Conservation (phyloP, 768 basidiomycete genomes). For the Podaxis sp. region DNA sequence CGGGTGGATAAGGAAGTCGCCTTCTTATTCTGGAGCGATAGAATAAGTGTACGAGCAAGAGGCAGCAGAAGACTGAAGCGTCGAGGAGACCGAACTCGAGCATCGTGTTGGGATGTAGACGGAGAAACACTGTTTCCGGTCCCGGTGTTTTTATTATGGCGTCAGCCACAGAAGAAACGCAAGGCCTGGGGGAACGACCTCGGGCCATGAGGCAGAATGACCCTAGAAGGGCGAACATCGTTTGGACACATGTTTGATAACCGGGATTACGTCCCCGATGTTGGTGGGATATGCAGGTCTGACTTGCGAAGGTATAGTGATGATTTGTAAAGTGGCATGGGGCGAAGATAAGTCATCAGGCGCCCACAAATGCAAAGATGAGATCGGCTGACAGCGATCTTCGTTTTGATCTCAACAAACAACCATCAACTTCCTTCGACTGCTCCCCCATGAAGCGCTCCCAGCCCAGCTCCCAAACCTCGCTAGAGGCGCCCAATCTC, state of each 20-base stretch:
- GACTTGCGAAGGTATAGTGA: not conserved
- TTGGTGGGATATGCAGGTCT: not conserved
- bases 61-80: not conserved
- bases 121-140: not conserved
- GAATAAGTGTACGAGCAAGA: not conserved
- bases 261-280: not conserved
- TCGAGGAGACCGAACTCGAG: not conserved
- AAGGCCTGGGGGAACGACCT: no score
- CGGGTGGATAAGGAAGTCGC: constrained; percentile 21
- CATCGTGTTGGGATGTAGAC: not conserved
- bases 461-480: not conserved
- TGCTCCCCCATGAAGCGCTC: constrained; percentile 8
- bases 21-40: not conserved
- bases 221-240: not conserved
- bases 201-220: not conserved
- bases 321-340: not conserved
- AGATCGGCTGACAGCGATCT: not conserved
- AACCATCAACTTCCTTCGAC: not conserved
- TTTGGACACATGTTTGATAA: not conserved
- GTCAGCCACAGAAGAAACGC: not conserved
- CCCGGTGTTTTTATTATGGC: not conserved
- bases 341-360: not conserved
- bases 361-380: constrained; percentile 6
- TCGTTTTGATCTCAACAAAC: not conserved
- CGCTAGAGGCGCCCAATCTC: not conserved